Conservation (phyloP, 495 filamentous ascomycete genomes). For the Xylaria palmicola region DNA sequence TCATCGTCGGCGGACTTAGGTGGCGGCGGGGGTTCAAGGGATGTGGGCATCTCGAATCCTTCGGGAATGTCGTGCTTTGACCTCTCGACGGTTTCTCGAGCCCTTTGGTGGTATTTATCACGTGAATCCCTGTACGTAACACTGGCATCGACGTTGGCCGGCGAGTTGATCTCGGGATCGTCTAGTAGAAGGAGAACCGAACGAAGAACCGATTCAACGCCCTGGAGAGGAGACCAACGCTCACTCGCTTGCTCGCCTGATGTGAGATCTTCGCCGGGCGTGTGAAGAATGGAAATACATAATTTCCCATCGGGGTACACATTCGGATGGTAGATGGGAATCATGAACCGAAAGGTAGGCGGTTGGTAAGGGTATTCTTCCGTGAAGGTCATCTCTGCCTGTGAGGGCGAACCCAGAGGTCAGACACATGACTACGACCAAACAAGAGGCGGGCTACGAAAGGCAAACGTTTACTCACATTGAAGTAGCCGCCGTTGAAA, state of each 20-base stretch:
- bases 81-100: conserved; percentile 65
- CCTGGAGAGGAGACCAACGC: conserved; percentile 89
- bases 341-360: conserved; percentile 86
- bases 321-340: conserved; percentile 85
- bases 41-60: conserved; percentile 80
- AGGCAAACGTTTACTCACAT: conserved; percentile 37
- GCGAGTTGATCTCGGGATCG: conserved; percentile 86
- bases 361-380: conserved; percentile 87
- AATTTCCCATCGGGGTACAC: conserved; percentile 86
- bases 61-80: conserved; percentile 78
- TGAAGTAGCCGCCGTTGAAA: conserved; percentile 93
- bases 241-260: conserved; percentile 86
- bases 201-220: conserved; percentile 90
- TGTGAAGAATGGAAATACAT: conserved; percentile 95
- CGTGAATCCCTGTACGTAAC: conserved; percentile 77
- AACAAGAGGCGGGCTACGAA: not conserved
- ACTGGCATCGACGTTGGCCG: conserved; percentile 92
- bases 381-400: conserved; percentile 82
- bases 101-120: conserved; percentile 64
- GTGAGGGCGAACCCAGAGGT: not conserved
- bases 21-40: conserved; percentile 57
- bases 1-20: conserved; percentile 67
- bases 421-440: not conserved
- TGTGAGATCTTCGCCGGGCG: conserved; percentile 85
- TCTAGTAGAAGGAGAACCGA: conserved; percentile 93